Conservation (phyloP, 768 basidiomycete genomes). For the Naganishia vishniacii region DNA sequence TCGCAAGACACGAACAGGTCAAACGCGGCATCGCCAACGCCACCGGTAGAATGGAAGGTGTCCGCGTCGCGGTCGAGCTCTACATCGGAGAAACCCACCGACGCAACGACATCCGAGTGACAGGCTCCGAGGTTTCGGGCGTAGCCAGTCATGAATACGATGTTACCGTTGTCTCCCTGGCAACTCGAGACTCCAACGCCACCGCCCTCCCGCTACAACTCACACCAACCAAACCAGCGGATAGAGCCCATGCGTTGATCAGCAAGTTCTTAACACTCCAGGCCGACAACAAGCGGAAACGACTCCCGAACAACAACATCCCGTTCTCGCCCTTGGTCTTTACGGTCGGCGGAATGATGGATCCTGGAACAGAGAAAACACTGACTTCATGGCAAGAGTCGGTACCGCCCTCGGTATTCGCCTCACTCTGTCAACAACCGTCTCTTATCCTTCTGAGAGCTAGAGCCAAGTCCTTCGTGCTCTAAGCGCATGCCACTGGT, state of each 20-base stretch:
- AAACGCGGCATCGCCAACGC: background rate
- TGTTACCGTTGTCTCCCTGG: slow-evolving; percentile 13
- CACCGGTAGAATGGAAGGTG: background rate
- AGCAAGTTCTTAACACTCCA: background rate
- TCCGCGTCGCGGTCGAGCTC: background rate
- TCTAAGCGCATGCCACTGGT: background rate
- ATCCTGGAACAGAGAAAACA: background rate
- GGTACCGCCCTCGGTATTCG: background rate
- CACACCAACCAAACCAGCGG: slow-evolving; percentile 1
- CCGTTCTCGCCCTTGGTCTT: slow-evolving; percentile 11
- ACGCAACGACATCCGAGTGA: slow-evolving; percentile 5
- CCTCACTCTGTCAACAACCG: background rate
- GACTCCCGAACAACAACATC: background rate
- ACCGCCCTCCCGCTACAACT: background rate
- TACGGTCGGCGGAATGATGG: background rate
- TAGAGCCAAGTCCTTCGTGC: slow-evolving; percentile 4
- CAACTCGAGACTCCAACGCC: background rate
- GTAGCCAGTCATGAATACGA: background rate
- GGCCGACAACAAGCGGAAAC: background rate
- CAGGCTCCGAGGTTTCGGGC: background rate
- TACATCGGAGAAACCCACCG: background rate
- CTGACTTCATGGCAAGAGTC: slow-evolving; percentile 1
- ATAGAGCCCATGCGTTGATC: background rate
- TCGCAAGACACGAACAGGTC: slow-evolving; percentile 14
- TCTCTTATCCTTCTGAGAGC: background rate